Base-by-base conservation (phyloP, 1,284 basidiomycete genomes). In the Microbotryomycetes sp. region DNA sequence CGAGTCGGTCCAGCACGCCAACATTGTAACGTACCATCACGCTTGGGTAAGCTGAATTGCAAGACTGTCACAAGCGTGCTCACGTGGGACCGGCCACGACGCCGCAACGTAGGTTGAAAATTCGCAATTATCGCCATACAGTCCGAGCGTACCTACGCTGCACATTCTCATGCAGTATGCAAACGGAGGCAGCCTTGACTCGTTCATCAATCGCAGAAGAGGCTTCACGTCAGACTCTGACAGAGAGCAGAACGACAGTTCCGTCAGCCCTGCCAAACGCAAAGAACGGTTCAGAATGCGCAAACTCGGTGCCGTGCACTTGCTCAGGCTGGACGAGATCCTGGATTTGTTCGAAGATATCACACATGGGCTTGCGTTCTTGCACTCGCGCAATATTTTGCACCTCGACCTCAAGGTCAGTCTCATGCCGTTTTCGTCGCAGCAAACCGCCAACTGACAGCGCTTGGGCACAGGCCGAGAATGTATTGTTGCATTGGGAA, bases 91-190 rank as follows among this genome's bases (percentile, higher is more conserved):
- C 24, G 13, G n/a, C 45, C 13, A 13, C 18, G 23, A 1, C 24
- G n/a, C 26, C 23, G 23, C 13, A 7, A n/a, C 24, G 21, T 27
- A 47, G 67, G 55, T 72, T 30, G 70, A 73, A 23, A 65, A 52
- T 18, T 53, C 59, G 0, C 35, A 27, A 13, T 56, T 67, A 7
- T 29, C 56, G 7, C 13, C 48, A 13, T 65, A 64, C 41, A 55
- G 57, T 0, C 70, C 71, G 6, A 41, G 24, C 30, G 65, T 69
- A 5, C 69, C 71, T 4, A 67, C 67, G 3, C 51, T 71, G 7
- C 69, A 68, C 65, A 52, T 71, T 21, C 61, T 73, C 45, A 73
- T 72, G 70, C 54, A 58, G 21, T 72, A 64, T 51, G 70, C 70
- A 2, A 67, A 71, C 35, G 70, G 64, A 11, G 70, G 71, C 1